phyloP scores from a whole-genome alignment of 1,284 basidiomycete genomes.

The Tilletia indica region DNA sequence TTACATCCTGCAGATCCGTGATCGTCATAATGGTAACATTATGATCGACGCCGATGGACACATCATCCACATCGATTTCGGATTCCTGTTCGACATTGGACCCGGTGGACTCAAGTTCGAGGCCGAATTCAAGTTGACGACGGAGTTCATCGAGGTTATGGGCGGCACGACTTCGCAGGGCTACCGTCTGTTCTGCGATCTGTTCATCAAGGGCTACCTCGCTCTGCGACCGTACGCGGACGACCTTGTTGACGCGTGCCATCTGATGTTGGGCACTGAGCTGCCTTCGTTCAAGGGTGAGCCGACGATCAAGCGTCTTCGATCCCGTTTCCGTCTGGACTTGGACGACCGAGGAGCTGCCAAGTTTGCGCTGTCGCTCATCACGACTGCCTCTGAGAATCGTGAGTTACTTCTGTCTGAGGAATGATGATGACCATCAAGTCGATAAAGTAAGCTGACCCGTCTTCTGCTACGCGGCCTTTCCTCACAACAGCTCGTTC shows the following conservation, averaged over 20 bases:
- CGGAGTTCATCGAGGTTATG: constrained; percentile 98
- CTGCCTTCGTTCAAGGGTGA: constrained; percentile 97
- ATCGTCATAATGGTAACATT: constrained; percentile 97
- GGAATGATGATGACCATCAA: background rate
- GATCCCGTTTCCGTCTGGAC: constrained; percentile 80
- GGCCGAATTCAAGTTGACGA: constrained; percentile 89
- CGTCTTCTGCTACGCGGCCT: too few relatives aligned
- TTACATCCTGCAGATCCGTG: constrained; percentile 95
- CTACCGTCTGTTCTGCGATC: constrained; percentile 86
- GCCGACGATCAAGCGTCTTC: constrained; percentile 72
- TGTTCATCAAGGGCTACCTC: constrained; percentile 94
- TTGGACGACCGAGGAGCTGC: constrained; percentile 87
- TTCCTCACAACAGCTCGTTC: background rate
- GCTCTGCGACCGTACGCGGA: constrained; percentile 86
- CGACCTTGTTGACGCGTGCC: constrained; percentile 81
- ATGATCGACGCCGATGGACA: constrained; percentile 98
- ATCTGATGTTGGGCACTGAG: constrained; percentile 90
- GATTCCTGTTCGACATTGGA: constrained; percentile 94
- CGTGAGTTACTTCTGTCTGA: constrained; percentile 29
- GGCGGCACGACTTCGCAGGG: constrained; percentile 89
- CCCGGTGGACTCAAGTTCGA: constrained; percentile 54
- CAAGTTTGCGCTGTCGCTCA: constrained; percentile 78
- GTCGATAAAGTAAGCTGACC: background rate
- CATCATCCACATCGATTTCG: constrained; percentile 95
- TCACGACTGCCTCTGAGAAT: constrained; percentile 92